These are phyloP conservation scores for Botrytis pseudocinerea DNA, from an alignment of 2,329 filamentous ascomycete species.

Conservation along the genomic window DNA sequence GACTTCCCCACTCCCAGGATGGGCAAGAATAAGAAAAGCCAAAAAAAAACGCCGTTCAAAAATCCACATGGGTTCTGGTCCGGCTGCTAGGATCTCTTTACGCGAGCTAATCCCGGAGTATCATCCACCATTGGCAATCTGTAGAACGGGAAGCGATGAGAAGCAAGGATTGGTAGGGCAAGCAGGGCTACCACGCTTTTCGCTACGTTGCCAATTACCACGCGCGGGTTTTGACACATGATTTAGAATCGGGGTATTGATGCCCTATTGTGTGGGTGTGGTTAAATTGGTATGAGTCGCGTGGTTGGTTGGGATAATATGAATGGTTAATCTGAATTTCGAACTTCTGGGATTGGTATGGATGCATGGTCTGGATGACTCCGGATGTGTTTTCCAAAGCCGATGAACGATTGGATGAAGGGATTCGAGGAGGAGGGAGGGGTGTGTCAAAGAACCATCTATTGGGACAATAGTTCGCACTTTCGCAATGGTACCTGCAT, in stretches of 20 bases:
- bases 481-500: conserved; percentile 10
- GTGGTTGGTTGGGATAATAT: conserved; percentile 7
- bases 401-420: background rate
- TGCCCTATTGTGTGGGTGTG: background rate
- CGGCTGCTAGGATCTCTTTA: background rate
- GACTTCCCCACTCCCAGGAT: background rate
- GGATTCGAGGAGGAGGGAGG: background rate
- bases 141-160: background rate
- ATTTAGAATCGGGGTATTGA: background rate
- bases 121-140: background rate
- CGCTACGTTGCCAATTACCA: background rate
- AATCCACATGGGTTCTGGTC: background rate
- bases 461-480: background rate
- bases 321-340: background rate
- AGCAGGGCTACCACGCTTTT: conserved; percentile 10
- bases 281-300: background rate
- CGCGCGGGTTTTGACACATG: background rate
- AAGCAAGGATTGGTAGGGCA: conserved; percentile 5
- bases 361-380: background rate
- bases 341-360: background rate
- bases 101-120: background rate
- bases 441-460: too few species aligned
- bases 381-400: background rate
- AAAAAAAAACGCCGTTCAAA: background rate
- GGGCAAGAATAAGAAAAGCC: too few species aligned